Evolutionary conservation across 2,329 filamentous ascomycete genomes (phyloP), one percentile per base, ranked within the genome.

Genomic region (Alternaria sp.): DNA sequence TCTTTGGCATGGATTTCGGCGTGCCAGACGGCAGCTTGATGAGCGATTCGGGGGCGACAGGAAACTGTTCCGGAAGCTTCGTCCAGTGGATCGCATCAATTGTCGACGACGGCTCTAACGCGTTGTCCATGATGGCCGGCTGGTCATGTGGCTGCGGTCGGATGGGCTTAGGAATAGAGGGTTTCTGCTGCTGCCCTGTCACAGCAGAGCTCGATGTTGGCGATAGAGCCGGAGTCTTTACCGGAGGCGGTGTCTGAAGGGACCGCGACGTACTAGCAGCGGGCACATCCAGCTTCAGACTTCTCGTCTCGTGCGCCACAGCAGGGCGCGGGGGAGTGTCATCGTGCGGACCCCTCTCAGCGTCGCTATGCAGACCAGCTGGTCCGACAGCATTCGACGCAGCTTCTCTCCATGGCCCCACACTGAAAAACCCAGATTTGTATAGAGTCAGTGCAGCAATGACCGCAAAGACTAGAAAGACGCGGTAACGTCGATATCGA

Each of bases 21-120:
- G 83, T 83, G 40, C 88, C 91, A 1, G 87, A 89, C 2, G 95
- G 95, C 29, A 98, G 82, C 42, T 82, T 82, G 57, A 93, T 93
- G 54, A 96, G 81, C 17, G 90, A 88, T 57, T 88, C 85, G 3
- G 84, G 78, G 7, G 88, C 81, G 2, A 98, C 79, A 0, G 95
- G 93, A 78, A 91, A 98, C 72, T 90, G 84, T 74, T 96, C 92
- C 3, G 83, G 80, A 62, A 86, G 83, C 75, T 89, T 92, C 55
- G 80, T 80, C 94, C 94, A 98, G 70, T 93, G 89, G 29, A 88
- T 77, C 9, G 75, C 54, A 45, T 63, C 59, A 21, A 70, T 60
- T 55, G 61, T 69, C 42, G 67, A 54, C 36, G 66, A 56, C 24
- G 61, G 50, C 4, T 64, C 48, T 9, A 62, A 39, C 2, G 67